Base-by-base conservation (phyloP, 2,329 filamentous ascomycete genomes). In the Colletotrichum zoysiae region DNA sequence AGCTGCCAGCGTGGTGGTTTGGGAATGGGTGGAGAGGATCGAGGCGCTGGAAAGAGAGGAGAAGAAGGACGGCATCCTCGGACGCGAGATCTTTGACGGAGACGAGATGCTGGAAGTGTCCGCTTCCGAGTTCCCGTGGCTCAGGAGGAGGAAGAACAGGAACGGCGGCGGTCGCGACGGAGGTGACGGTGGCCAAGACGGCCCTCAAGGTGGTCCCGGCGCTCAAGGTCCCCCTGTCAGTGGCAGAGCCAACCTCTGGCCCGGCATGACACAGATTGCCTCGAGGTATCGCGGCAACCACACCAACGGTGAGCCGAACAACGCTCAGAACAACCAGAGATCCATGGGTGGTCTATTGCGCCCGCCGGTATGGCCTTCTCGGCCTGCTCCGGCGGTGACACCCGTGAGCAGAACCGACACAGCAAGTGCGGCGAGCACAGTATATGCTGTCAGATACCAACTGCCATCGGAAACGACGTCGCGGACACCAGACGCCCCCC, bases 1-100 rank as follows among this genome's bases (percentile, higher is more conserved):
- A 0, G 95, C 95, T 1, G 95, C 95, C 38, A 97, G 94, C 82
- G 95, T 97, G n/a, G 93, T 97, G 30, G 95, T 98, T 2, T 98
- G 95, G 95, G 95, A 98, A 81, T 98, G 95, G 95, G 95, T 98
- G 3, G 95, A 98, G 81, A 89, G 95, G 35, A 98, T 98, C 60
- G 95, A 98, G 80, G 94, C 95, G 0, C 82, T 97, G 73, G 95
- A 98, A 83, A 90, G 95, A 75, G 95, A 97, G 80, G 95, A 97
- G 80, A 94, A 95, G 82, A 97, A 97, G 81, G 95, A 97, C 76
- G 95, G 95, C 0, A 97, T 98, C 67, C 83, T 98, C 1, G 95
- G 95, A 4, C 87, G 95, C 74, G 95, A 98, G 78, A 91, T 98
- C 0, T 97, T 97, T 78, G 95, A 98, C 76, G 95, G 95, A 4